These are phyloP conservation scores for Erodium moschatum DNA, from an alignment of 441 rosid genomes.

Conservation along the genomic window DNA sequence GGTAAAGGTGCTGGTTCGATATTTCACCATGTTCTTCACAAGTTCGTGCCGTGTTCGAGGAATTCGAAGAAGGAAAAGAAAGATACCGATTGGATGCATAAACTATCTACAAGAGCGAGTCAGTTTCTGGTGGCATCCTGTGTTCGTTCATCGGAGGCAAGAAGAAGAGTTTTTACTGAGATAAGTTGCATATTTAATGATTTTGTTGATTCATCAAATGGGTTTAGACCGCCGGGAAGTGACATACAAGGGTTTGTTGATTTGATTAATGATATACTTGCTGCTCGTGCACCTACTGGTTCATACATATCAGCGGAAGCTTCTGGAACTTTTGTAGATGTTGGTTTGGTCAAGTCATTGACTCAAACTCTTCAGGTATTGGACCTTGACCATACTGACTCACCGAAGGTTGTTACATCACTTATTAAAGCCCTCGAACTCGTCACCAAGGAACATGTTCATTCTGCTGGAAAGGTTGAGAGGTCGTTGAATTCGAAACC, in stretches of 20 bases:
- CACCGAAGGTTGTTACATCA: slow-evolving; percentile 77
- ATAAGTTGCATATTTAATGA: slow-evolving; percentile 56
- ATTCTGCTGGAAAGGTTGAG: slow-evolving; percentile 56
- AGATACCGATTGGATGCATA: slow-evolving; percentile 90
- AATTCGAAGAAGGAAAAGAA: slow-evolving; percentile 64
- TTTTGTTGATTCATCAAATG: slow-evolving; percentile 54
- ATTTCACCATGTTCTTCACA: slow-evolving; percentile 75
- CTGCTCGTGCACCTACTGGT: slow-evolving; percentile 83
- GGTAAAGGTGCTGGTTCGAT: slow-evolving; percentile 56
- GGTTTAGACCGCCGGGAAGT: slow-evolving; percentile 49
- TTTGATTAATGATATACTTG: slow-evolving; percentile 77
- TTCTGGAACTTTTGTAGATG: slow-evolving; percentile 81
- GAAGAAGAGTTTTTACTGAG: slow-evolving; percentile 75
- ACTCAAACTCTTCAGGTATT: slow-evolving; percentile 78
- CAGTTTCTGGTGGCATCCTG: slow-evolving; percentile 87
- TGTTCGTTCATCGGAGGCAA: slow-evolving; percentile 87
- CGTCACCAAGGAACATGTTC: slow-evolving; percentile 91
- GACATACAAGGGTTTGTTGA: slow-evolving; percentile 68
- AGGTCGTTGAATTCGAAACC: slow-evolving; percentile 39
- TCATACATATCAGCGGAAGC: slow-evolving; percentile 82
- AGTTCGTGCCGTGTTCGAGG: slow-evolving; percentile 60
- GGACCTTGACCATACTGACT: slow-evolving; percentile 82
- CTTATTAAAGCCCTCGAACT: slow-evolving; percentile 83
- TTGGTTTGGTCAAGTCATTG: slow-evolving; percentile 72
- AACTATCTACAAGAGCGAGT: slow-evolving; percentile 71